Conservation (phyloP, 768 basidiomycete species). For the Rickenella mellea region DNA sequence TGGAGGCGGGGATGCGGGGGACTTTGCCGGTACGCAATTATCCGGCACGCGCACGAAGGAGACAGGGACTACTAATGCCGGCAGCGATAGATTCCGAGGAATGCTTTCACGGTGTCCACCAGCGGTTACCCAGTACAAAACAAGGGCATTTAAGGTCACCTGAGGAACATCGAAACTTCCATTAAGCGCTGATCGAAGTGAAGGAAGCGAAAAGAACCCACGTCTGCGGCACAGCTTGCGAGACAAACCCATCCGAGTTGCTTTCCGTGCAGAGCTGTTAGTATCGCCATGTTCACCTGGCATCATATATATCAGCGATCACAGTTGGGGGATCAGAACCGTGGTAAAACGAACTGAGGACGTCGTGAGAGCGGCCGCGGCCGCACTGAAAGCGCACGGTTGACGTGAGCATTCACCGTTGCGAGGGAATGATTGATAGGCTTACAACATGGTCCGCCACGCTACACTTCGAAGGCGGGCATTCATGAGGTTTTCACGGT, state of each 20-base stretch:
- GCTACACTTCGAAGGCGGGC: slow-evolving; percentile 27
- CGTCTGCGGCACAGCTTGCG: slow-evolving; percentile 28
- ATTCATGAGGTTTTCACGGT: slow-evolving; percentile 24
- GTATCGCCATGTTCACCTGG: slow-evolving; percentile 33
- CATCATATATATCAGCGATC: neutral
- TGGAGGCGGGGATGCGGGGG: neutral
- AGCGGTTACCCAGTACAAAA: slow-evolving; percentile 37
- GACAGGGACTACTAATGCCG: neutral
- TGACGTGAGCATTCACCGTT: neutral
- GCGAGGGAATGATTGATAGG: neutral
- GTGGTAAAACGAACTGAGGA: slow-evolving; percentile 25
- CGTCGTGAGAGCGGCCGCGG: slow-evolving; percentile 36
- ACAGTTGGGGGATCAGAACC: neutral
- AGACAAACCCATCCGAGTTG: slow-evolving; percentile 43
- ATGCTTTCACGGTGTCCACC: neutral
- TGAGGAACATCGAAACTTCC: slow-evolving; percentile 9
- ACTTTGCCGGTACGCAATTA: neutral
- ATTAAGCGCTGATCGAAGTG: neutral
- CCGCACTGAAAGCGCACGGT: slow-evolving; percentile 23
- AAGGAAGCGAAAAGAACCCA: slow-evolving; percentile 7
- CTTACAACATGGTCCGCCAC: slow-evolving; percentile 32
- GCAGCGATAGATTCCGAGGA: neutral
- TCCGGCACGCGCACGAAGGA: neutral
- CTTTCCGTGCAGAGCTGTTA: slow-evolving; percentile 34
- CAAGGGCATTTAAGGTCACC: slow-evolving; percentile 38